A percentile compares a stretch with the other conserved stretches of the same genome.
phyloP scores from a whole-genome alignment of 202 grass and related monocot species.

The Schoenoplectus tabernaemontani region DNA sequence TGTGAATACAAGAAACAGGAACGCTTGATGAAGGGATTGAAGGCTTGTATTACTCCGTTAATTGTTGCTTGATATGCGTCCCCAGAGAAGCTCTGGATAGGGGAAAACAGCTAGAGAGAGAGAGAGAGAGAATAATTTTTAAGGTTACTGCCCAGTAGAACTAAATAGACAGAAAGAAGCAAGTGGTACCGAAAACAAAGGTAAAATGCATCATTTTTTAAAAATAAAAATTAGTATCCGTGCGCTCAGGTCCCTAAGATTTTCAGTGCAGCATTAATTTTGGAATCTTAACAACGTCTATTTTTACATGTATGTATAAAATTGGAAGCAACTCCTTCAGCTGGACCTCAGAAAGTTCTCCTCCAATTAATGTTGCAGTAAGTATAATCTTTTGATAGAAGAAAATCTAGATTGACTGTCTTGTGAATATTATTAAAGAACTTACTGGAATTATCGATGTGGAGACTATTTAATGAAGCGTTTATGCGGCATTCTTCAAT shows the following conservation, averaged over 20 bases:
- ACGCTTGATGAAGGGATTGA: not conserved
- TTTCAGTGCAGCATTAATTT: not conserved
- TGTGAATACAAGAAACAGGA: not conserved
- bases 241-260: not conserved
- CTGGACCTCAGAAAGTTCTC: not conserved
- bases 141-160: constrained; percentile 2
- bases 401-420: not conserved
- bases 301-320: not conserved
- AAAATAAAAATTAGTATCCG: not conserved
- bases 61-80: not conserved
- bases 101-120: not conserved
- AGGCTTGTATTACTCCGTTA: not conserved
- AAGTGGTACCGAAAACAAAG: not conserved
- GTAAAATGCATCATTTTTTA: not conserved
- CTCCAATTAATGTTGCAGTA: not conserved
- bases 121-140: not conserved
- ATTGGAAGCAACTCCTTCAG: not conserved
- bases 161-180: constrained; percentile 13
- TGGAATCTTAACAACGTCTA: not conserved
- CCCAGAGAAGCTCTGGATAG: not conserved
- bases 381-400: not conserved
- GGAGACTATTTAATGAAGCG: not conserved
- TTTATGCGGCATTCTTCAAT: not conserved
- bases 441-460: not conserved
- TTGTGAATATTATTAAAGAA: not conserved